These are phyloP conservation scores for Globisporangium spinosum DNA, from an alignment of 352 stramenopile genomes.

Conservation along the genomic window DNA sequence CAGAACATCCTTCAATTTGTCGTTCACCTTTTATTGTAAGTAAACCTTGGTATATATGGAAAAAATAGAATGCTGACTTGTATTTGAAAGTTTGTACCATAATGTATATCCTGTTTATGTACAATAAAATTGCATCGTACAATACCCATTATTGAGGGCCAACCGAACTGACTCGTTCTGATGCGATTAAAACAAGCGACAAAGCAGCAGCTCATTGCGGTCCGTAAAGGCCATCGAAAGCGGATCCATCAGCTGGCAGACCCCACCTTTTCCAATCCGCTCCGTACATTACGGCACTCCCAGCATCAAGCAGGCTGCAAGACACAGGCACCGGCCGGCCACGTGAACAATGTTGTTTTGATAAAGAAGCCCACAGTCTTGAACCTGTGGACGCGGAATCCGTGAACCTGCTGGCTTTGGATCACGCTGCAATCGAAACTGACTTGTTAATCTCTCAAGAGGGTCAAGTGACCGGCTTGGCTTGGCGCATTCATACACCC, in stretches of 20 bases:
- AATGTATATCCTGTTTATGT: neutral
- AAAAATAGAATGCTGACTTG: neutral
- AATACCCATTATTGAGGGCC: neutral
- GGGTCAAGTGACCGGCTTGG: neutral
- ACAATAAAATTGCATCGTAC: neutral
- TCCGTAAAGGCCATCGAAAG: slow-evolving; percentile 10
- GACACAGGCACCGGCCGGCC: neutral
- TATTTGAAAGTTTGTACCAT: neutral
- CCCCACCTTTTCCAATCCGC: slow-evolving; percentile 7
- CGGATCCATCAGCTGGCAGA: slow-evolving; percentile 9
- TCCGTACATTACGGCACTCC: neutral
- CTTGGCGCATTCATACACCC: neutral
- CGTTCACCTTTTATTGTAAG: neutral
- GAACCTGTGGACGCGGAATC: slow-evolving; percentile 7
- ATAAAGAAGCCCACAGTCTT: neutral
- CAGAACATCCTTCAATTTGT: neutral
- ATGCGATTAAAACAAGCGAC: neutral
- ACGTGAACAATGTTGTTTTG: neutral
- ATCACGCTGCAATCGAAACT: neutral
- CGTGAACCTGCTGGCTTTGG: slow-evolving; percentile 11
- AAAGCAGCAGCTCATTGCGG: neutral
- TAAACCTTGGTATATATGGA: neutral
- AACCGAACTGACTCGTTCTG: neutral
- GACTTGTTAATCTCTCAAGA: slow-evolving; percentile 3
- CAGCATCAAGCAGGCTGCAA: neutral